phyloP scores from a whole-genome alignment of 768 basidiomycete species.

The Ramaria rubella region DNA sequence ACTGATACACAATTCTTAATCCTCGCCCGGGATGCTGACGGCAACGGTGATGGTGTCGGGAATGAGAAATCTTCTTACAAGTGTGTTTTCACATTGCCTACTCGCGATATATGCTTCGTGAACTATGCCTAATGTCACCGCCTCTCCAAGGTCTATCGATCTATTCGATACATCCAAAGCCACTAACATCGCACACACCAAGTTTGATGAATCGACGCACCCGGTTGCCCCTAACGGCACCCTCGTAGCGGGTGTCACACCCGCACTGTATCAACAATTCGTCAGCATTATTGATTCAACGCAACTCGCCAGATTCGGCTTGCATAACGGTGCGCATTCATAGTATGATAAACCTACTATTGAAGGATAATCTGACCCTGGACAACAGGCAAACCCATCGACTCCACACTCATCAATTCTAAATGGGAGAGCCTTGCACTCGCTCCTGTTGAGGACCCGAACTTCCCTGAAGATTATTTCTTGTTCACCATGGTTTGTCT shows the following conservation, averaged over 20 bases:
- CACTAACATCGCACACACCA: constrained; percentile 53
- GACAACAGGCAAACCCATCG: constrained; percentile 37
- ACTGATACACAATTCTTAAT: constrained; percentile 48
- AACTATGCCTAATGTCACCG: too few relatives aligned
- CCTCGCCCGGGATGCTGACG: constrained; percentile 54
- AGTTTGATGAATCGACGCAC: constrained; percentile 47
- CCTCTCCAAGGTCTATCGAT: constrained; percentile 49
- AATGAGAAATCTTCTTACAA: constrained; percentile 52
- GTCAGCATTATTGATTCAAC: constrained; percentile 46
- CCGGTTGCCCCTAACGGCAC: constrained; percentile 46
- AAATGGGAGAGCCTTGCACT: constrained; percentile 67
- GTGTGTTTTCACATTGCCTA: constrained; percentile 24
- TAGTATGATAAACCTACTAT: not conserved
- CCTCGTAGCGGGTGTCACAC: constrained; percentile 39
- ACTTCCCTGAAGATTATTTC: constrained; percentile 59
- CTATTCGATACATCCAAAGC: constrained; percentile 51
- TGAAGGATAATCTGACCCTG: not conserved
- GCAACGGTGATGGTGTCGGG: constrained; percentile 39
- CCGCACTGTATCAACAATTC: constrained; percentile 51
- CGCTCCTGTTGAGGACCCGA: constrained; percentile 44
- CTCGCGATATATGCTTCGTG: not conserved
- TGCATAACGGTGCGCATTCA: constrained; percentile 47
- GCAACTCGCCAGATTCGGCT: constrained; percentile 53
- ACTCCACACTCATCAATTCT: constrained; percentile 48
- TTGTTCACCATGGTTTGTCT: constrained; percentile 51